Evolutionary conservation across 2,329 filamentous ascomycete species (phyloP).

Genomic region (Ilyonectria destructans): DNA sequence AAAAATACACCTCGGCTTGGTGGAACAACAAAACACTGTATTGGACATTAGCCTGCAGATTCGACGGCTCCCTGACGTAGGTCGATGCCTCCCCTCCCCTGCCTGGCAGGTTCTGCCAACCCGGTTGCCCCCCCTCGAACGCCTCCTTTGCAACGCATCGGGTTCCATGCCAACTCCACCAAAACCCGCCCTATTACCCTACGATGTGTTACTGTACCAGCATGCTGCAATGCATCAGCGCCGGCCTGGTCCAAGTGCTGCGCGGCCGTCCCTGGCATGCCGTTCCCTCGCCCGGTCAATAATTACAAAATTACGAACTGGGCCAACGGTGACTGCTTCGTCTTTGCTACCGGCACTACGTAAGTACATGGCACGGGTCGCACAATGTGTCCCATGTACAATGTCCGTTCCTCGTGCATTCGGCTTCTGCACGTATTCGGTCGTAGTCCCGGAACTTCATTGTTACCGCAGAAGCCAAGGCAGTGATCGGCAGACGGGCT

Average conservation of each 20-base stretch:
- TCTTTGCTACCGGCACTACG: neutral
- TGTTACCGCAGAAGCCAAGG: constrained; percentile 30
- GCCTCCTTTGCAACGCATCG: constrained; percentile 32
- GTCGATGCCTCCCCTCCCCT: constrained; percentile 5
- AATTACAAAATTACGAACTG: neutral
- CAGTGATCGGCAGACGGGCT: constrained; percentile 30
- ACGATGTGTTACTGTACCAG: neutral
- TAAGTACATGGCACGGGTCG: neutral
- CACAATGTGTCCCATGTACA: constrained; percentile 14
- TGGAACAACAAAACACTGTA: constrained; percentile 9
- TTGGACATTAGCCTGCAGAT: constrained; percentile 4
- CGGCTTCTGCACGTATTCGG: constrained; percentile 28
- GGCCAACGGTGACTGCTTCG: neutral
- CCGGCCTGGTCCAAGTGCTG: neutral
- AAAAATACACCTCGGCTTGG: neutral
- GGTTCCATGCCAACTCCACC: constrained; percentile 29
- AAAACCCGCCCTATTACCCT: constrained; percentile 16
- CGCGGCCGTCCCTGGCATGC: neutral
- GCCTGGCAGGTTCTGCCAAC: constrained; percentile 23
- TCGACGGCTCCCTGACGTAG: constrained; percentile 8
- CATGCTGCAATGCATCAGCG: neutral
- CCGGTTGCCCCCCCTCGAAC: constrained; percentile 23
- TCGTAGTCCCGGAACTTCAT: constrained; percentile 24
- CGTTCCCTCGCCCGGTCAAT: neutral
- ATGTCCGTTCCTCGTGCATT: constrained; percentile 23